Base-by-base conservation (phyloP, 169 alveolate genomes). In the Eimeria nieschulzi region DNA sequence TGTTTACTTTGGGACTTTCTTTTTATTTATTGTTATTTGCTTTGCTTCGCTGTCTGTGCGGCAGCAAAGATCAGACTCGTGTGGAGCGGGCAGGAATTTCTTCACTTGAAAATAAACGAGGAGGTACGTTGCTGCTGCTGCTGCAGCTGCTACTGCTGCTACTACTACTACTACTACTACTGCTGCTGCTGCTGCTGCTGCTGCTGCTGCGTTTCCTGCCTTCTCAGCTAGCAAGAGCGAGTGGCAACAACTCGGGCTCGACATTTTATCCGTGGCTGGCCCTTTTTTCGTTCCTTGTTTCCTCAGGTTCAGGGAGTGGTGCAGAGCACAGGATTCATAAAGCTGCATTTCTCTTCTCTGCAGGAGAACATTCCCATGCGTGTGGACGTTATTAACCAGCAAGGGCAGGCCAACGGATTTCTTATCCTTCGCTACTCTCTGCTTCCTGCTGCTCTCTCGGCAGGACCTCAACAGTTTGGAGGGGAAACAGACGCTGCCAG, bases 161-260 rank as follows among this genome's bases (percentile, higher is more conserved):
- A 98, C 98, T 85, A 97, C 99, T 72, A 97, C 97, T 75, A 98
- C 75, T 13, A 17, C 75, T 66, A 23, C 75, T 21, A 23, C 75
- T 66, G 75, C 75, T 17, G 21, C 75, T 66, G 76, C 76, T 68
- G 76, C 66, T 59, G 1, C 66, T 13, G 66, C 66, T 5, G 66
- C 66, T 59, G 66, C 66, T 59, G 59, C 51, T 72, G 9, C 56
- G 12, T 54, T n/a, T 72, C 9, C 33, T 72, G 82, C 82, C 5
- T 54, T 56, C 12, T 26, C 82, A 33, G 6, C 17, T 59, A 59
- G 66, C 13, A 59, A 10, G 66, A 59, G 46, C 46, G 0, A 33
- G 6, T 33, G 0, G 46, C 6, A 0, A 3, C 46, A 33, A 33
- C 46, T 33, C 46, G 6, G 46, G 46, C 46, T 33, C 46, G 0